These are phyloP conservation scores for Pyracantha coccinea DNA, from an alignment of 331 rosid genomes.

Conservation along the genomic window DNA sequence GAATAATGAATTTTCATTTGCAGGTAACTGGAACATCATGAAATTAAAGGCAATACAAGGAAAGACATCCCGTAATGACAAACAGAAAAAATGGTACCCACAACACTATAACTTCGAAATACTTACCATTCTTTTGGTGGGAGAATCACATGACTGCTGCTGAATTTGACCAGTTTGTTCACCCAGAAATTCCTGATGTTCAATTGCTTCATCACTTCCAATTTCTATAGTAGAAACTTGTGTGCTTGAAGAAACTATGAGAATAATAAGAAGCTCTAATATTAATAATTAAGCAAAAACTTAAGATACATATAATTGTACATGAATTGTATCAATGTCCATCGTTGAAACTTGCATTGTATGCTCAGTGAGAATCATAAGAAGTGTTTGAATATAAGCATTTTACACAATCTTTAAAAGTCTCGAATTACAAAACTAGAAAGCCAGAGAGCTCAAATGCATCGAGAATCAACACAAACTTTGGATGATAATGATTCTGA, in stretches of 20 bases:
- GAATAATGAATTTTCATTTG: background rate
- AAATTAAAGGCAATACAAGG: background rate
- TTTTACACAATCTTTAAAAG: too few species aligned
- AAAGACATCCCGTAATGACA: background rate
- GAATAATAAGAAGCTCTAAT: constrained; percentile 26
- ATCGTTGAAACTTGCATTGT: background rate
- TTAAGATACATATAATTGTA: background rate
- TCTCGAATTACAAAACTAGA: background rate
- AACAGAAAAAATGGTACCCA: background rate
- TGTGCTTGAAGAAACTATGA: constrained; percentile 45
- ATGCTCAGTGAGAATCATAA: too few species aligned
- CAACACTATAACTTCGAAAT: background rate
- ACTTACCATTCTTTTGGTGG: constrained; percentile 41
- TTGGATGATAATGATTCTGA: background rate
- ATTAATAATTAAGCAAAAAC: background rate
- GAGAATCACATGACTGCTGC: constrained; percentile 36
- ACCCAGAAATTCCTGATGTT: constrained; percentile 27
- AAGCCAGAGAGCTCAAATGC: background rate
- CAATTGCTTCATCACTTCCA: constrained; percentile 36
- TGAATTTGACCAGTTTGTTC: constrained; percentile 33
- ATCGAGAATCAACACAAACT: background rate
- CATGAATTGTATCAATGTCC: background rate
- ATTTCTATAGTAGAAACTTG: constrained; percentile 26
- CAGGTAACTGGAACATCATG: background rate
- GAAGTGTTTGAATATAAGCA: too few species aligned